Percentiles rank a stretch among this genome's conserved stretches.
Evolutionary conservation across 179 eudicot species (phyloP).

Genomic region (Silene noctiflora): DNA sequence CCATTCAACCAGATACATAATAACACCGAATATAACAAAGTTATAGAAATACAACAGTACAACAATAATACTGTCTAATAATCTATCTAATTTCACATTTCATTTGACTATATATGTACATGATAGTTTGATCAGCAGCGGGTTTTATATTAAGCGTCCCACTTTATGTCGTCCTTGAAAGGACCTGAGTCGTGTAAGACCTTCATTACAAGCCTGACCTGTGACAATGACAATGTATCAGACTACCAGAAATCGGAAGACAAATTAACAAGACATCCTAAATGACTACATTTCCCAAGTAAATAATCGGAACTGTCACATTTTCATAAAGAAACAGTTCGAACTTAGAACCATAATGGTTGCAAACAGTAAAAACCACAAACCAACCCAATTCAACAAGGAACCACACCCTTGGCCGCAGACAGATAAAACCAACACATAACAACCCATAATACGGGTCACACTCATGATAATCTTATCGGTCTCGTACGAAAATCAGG

Average conservation of each 20-base stretch:
- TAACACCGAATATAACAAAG: not conserved
- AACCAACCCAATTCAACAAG: too few relatives aligned
- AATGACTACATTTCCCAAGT: not conserved
- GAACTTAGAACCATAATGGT: too few relatives aligned
- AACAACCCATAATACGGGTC: too few relatives aligned
- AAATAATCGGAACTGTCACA: not conserved
- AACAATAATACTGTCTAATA: not conserved
- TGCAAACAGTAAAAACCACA: too few relatives aligned
- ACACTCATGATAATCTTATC: too few relatives aligned
- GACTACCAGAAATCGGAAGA: not conserved
- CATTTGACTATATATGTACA: constrained; percentile 2
- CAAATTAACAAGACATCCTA: not conserved
- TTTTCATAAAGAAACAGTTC: too few relatives aligned
- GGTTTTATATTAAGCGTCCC: constrained; percentile 10
- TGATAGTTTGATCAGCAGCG: not conserved
- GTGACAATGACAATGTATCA: constrained; percentile 17
- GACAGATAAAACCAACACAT: too few relatives aligned
- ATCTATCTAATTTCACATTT: not conserved
- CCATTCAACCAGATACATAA: too few relatives aligned
- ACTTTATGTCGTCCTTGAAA: constrained; percentile 46
- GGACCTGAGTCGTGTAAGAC: constrained; percentile 77
- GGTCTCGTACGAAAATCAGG: too few relatives aligned
- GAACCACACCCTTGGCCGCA: too few relatives aligned
- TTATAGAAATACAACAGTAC: not conserved
- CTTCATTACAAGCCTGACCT: constrained; percentile 67